Evolutionary conservation across 2,329 filamentous ascomycete species (phyloP), one percentile per base, ranked within the genome.

Genomic region (Alternaria panax): DNA sequence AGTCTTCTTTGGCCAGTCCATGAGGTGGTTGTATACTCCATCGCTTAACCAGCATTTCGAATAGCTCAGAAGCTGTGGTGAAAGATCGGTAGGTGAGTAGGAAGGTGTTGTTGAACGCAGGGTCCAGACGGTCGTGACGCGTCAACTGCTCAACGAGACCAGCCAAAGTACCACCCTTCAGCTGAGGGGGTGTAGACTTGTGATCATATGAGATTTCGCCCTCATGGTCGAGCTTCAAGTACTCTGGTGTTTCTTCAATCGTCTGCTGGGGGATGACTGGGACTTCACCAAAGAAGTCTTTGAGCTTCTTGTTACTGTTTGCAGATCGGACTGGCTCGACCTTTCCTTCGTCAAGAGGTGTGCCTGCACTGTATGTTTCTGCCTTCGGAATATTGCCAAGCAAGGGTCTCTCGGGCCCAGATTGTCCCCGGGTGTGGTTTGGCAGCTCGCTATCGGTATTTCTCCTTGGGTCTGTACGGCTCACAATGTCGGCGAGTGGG

Each of bases 81-180:
- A 99, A 99, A 0, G 95, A 99, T 63, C 92, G 87, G 77, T 99
- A 99, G 1, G 95, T 99, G 36, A 99, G 86, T 16, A 99, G 87
- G 84, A 99, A 99, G 1, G 95, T 99, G 72, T 94, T 96, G 82
- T 98, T 98, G 81, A 98, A 98, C 63, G 87, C 94, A 3, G 93
- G 92, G 74, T 98, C 95, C 14, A 97, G 86, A 73, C 96, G 95
- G 80, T 99, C 95, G 74, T 99, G 95, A 48, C 95, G 88, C 16
- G 95, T 99, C 43, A 99, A 85, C 74, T 98, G 94, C 78, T 98
- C 95, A 6, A 97, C 95, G 57, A 99, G 83, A 5, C 92, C 95
- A 28, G 92, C 85, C 20, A 99, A 81, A 1, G 94, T 96, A 46
- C 95, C 95, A 66, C 94, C 95, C 77, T 93, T 95, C 58, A 99